Base-by-base conservation (phyloP, 495 filamentous ascomycete species). In the Aspergillus egyptiacus region DNA sequence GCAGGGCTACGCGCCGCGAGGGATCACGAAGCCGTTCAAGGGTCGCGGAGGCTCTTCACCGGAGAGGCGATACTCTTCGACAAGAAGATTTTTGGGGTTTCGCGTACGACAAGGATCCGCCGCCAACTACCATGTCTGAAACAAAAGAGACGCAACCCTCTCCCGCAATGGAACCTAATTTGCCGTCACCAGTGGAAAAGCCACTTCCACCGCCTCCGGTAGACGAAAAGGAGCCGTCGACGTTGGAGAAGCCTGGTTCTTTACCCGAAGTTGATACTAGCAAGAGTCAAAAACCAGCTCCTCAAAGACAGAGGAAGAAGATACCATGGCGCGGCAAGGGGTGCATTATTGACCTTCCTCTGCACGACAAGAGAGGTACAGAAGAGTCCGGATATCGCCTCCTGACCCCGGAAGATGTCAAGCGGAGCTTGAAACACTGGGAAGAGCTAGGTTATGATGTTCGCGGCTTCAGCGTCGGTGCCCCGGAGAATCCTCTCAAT, bases 381-480 rank as follows among this genome's bases (percentile, higher is more conserved):
- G 83, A 67, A 65, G 77, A 58, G 67, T 70, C 30, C 68, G 81
- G 25, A 55, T 73, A 50, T 79, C 87, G 54, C 31, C 67, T 76
- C 13, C 65, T 97, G 50, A 82, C 64, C 23, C 59, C 71, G 13
- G 62, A 68, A 18, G 83, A 89, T 39, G 80, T 89, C 4, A 62
- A 80, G 14, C 66, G 75, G n/a, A 82, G 81, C 58, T 56, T 95
- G 50, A 74, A 78, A 39, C 68, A 74, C 23, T 94, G 86, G 83
- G 77, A 86, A 59, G 66, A 84, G 36, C 64, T 83, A 50, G 93
- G 90, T 8, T 96, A 90, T 59, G 76, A 86, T 62, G 77, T 76
- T 32, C 68, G 73, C 5, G 88, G 88, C 0, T 95, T 93, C 63
- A 83, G 79, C 38, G 60, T 90, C 52, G 72, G 74, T 19, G 66